These are phyloP conservation scores for Phoma sp. DNA, from an alignment of 2,329 filamentous ascomycete genomes.

Conservation along the genomic window DNA sequence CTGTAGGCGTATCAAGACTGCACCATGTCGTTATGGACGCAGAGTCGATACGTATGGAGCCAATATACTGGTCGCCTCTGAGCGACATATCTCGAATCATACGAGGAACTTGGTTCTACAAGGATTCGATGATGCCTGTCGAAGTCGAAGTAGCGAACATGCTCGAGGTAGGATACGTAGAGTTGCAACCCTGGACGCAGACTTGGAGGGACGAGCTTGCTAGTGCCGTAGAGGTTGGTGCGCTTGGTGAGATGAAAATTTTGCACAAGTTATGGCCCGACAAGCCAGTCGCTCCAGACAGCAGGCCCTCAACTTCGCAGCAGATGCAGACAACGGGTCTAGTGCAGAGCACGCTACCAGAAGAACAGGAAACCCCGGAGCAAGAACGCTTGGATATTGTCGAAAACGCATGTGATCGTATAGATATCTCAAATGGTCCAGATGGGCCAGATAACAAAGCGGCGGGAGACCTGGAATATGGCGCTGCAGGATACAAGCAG, in stretches of 20 bases:
- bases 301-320: slow-evolving; percentile 50
- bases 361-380: slow-evolving; percentile 50
- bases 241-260: slow-evolving; percentile 89
- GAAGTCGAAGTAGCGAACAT: slow-evolving; percentile 87
- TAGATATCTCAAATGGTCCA: slow-evolving; percentile 55
- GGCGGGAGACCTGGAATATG: slow-evolving; percentile 49
- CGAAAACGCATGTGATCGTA: slow-evolving; percentile 54
- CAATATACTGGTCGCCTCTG: slow-evolving; percentile 96
- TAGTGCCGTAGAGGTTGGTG: slow-evolving; percentile 88
- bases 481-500: slow-evolving; percentile 56
- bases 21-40: slow-evolving; percentile 84
- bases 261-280: slow-evolving; percentile 82
- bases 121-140: slow-evolving; percentile 90
- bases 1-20: slow-evolving; percentile 87
- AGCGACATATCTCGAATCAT: slow-evolving; percentile 85
- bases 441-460: slow-evolving; percentile 57
- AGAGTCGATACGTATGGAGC: slow-evolving; percentile 73
- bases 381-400: slow-evolving; percentile 51
- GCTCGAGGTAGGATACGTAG: slow-evolving; percentile 86
- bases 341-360: slow-evolving; percentile 42
- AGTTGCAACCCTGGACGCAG: slow-evolving; percentile 85
- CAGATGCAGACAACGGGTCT: slow-evolving; percentile 37
- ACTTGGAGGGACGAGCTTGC: slow-evolving; percentile 92
- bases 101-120: slow-evolving; percentile 96
- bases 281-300: slow-evolving; percentile 60